A percentile compares a stretch with the other conserved stretches of the same genome.
Evolutionary conservation across 441 rosid genomes (phyloP).

Genomic region (Flueggea neowawraea): DNA sequence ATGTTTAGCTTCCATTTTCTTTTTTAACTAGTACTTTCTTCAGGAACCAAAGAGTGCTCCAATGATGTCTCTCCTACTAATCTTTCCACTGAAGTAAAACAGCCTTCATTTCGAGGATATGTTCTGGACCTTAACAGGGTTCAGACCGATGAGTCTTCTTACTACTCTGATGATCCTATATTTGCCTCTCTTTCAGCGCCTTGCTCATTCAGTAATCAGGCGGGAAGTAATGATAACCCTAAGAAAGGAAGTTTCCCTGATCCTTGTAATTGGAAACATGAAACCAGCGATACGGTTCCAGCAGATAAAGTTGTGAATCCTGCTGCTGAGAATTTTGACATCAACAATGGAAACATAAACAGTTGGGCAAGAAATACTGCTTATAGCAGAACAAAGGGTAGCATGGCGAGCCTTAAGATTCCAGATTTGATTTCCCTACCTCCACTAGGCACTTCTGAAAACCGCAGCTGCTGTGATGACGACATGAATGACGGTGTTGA

Average conservation of each 20-base stretch:
- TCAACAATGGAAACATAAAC: slow-evolving; percentile 7
- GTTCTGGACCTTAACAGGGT: slow-evolving; percentile 50
- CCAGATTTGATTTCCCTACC: slow-evolving; percentile 5
- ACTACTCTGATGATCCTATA: slow-evolving; percentile 20
- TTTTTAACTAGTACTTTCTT: slow-evolving; percentile 10
- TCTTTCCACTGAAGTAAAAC: slow-evolving; percentile 17
- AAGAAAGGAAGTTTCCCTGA: slow-evolving; percentile 15
- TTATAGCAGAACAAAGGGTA: background rate
- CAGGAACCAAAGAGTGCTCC: slow-evolving; percentile 25
- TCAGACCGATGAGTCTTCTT: slow-evolving; percentile 35
- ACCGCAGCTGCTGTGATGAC: slow-evolving; percentile 16
- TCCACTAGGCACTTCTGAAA: slow-evolving; percentile 9
- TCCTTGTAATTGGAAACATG: slow-evolving; percentile 10
- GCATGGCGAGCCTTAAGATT: slow-evolving; percentile 4
- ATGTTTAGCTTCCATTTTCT: too few species aligned
- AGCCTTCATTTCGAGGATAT: slow-evolving; percentile 15
- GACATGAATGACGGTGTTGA: slow-evolving; percentile 18
- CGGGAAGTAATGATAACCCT: slow-evolving; percentile 9
- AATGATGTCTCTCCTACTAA: slow-evolving; percentile 9
- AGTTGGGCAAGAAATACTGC: slow-evolving; percentile 5
- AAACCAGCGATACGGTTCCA: slow-evolving; percentile 12
- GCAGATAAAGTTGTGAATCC: slow-evolving; percentile 13
- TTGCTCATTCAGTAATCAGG: too few species aligned
- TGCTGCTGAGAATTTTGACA: slow-evolving; percentile 16
- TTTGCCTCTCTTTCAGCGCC: too few species aligned